These are phyloP conservation scores for Cytospora piceicola DNA, from an alignment of 2,329 filamentous ascomycete species.

Conservation along the genomic window DNA sequence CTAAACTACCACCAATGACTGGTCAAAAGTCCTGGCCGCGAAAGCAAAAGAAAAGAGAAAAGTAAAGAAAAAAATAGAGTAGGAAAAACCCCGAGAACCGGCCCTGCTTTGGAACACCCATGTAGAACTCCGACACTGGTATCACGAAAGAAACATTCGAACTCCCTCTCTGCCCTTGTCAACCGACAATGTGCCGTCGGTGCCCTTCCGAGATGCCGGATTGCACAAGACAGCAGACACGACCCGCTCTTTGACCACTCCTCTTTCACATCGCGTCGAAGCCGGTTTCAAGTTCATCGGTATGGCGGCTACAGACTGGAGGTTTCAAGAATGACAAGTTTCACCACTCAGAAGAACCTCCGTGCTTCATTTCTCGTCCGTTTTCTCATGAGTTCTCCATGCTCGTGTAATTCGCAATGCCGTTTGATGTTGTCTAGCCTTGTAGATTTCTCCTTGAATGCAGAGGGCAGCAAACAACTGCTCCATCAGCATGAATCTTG, in stretches of 20 bases:
- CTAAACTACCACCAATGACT: neutral
- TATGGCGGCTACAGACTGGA: neutral
- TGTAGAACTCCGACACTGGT: conserved; percentile 21
- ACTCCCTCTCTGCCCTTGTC: neutral
- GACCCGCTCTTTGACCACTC: neutral
- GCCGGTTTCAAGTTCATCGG: neutral
- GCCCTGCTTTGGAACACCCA: conserved; percentile 5
- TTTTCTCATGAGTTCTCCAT: neutral
- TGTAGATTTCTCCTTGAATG: neutral
- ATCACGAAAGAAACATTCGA: conserved; percentile 16
- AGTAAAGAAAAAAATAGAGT: neutral
- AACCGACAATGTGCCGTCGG: neutral
- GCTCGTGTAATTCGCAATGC: neutral
- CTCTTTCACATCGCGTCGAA: neutral
- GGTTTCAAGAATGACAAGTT: neutral
- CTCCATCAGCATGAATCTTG: neutral
- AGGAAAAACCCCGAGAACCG: neutral
- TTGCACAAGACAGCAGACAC: neutral
- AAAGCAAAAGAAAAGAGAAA: neutral
- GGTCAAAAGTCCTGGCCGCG: neutral
- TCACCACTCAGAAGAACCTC: neutral
- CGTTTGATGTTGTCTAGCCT: neutral
- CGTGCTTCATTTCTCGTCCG: neutral
- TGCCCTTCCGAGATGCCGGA: neutral
- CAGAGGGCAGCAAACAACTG: neutral